Percentiles rank a stretch among this genome's conserved stretches.
Conservation (phyloP, 805 yeast genomes). For the Saccharomycopsis malanga region DNA sequence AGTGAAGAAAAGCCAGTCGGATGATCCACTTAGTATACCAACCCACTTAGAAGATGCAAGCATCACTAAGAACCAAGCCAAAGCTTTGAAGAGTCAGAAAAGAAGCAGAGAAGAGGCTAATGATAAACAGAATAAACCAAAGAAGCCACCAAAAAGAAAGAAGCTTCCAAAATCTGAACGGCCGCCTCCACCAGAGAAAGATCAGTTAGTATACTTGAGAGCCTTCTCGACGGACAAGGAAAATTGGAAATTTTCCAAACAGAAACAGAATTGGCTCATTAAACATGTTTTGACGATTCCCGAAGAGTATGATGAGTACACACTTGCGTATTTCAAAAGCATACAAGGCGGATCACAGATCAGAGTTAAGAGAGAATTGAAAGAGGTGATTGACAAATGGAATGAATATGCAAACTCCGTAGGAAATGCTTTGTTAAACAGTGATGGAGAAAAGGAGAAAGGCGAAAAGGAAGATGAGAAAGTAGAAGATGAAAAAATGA, state of each 20-base stretch:
- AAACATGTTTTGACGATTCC: conserved; percentile 52
- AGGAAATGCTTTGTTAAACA: conserved; percentile 13
- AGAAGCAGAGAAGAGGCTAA: conserved; percentile 20
- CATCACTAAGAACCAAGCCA: conserved; percentile 37
- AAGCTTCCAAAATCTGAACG: conserved; percentile 65
- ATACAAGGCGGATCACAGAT: conserved; percentile 65
- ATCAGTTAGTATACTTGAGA: conserved; percentile 59
- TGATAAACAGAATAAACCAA: conserved; percentile 23
- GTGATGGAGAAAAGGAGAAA: conserved; percentile 19
- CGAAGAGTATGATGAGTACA: conserved; percentile 42
- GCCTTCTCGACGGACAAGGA: conserved; percentile 48
- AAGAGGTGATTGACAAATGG: conserved; percentile 46
- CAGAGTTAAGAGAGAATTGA: conserved; percentile 46
- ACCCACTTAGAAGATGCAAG: conserved; percentile 40
- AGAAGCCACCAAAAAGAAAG: conserved; percentile 61
- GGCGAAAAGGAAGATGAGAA: not conserved
- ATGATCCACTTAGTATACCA: conserved; percentile 39
- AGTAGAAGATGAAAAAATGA: conserved; percentile 1
- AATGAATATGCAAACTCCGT: conserved; percentile 31
- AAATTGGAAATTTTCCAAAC: conserved; percentile 80
- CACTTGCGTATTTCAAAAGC: conserved; percentile 48
- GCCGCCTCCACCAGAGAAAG: conserved; percentile 59
- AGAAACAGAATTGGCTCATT: conserved; percentile 80
- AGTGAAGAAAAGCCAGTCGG: conserved; percentile 38
- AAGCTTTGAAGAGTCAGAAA: conserved; percentile 30